These are phyloP conservation scores for Anisodus acutangulus DNA, from an alignment of 257 asterid species.

Conservation along the genomic window DNA sequence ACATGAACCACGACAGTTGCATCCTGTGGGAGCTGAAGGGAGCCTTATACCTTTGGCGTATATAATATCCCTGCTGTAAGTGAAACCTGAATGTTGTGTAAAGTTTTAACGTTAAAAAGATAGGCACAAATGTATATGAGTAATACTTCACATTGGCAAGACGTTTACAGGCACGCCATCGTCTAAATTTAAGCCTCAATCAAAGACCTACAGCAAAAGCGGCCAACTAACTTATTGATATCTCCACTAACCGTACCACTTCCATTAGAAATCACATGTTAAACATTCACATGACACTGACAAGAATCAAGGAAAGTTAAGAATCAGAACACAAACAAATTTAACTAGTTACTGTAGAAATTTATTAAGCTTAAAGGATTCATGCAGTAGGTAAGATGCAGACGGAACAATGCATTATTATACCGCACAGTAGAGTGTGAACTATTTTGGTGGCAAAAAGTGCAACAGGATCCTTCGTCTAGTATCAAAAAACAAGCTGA, in stretches of 20 bases:
- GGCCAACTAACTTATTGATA: neutral
- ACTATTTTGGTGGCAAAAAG: slow-evolving; percentile 10
- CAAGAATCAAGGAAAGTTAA: neutral
- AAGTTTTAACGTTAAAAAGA: slow-evolving; percentile 24
- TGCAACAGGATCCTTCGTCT: neutral
- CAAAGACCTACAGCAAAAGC: neutral
- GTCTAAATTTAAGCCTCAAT: neutral
- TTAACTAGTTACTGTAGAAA: neutral
- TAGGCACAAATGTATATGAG: neutral
- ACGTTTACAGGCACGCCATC: neutral
- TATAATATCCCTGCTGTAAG: slow-evolving; percentile 57
- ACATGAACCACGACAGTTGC: slow-evolving; percentile 67
- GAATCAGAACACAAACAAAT: neutral
- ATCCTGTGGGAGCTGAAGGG: slow-evolving; percentile 64
- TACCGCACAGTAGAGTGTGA: neutral
- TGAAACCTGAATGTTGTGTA: slow-evolving; percentile 50
- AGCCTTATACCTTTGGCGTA: slow-evolving; percentile 49
- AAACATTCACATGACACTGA: neutral
- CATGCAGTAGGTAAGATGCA: neutral
- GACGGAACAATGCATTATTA: neutral
- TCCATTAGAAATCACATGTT: neutral
- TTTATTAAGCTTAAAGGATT: neutral
- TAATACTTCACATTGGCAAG: neutral
- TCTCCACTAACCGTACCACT: neutral
- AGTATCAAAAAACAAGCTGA: neutral